phyloP scores from a whole-genome alignment of 2,329 filamentous ascomycete species.

The Colletotrichum camelliae region DNA sequence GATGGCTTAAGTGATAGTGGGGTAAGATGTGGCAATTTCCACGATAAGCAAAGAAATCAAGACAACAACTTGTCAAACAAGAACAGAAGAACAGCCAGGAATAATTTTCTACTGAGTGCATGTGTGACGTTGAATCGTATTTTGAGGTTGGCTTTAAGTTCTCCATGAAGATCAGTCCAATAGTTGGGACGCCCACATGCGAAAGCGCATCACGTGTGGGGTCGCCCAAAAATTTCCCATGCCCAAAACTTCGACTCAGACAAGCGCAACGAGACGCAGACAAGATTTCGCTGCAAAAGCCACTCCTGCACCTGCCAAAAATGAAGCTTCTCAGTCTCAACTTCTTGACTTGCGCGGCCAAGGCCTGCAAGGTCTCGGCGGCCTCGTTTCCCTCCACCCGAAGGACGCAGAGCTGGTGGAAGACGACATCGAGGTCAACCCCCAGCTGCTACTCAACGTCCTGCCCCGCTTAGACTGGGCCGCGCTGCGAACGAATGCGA shows the following conservation, averaged over 20 bases:
- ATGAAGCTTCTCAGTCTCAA: conserved; percentile 98
- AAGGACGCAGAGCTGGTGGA: conserved; percentile 90
- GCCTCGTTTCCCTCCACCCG: conserved; percentile 91
- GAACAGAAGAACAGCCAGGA: background rate
- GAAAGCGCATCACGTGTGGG: conserved; percentile 20
- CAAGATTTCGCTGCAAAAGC: background rate
- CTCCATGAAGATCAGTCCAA: background rate
- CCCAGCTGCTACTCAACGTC: conserved; percentile 82
- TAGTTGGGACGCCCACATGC: conserved; percentile 9
- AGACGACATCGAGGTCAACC: conserved; percentile 81
- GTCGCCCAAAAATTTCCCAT: conserved; percentile 19
- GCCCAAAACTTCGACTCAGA: conserved; percentile 11
- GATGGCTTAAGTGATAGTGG: conserved; percentile 37
- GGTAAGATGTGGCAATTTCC: background rate
- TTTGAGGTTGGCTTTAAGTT: background rate
- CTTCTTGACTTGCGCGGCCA: conserved; percentile 95
- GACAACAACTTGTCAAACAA: background rate
- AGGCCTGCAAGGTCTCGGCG: conserved; percentile 84
- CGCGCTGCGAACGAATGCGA: conserved; percentile 75
- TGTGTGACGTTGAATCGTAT: background rate
- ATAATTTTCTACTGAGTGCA: no score
- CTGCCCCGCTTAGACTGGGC: conserved; percentile 89
- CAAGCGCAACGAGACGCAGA: background rate
- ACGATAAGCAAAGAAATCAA: background rate
- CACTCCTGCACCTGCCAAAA: background rate